A percentile compares a stretch with the other conserved stretches of the same genome.
Conservation (phyloP, 2,329 filamentous ascomycete genomes). For the Fusarium camptoceras region DNA sequence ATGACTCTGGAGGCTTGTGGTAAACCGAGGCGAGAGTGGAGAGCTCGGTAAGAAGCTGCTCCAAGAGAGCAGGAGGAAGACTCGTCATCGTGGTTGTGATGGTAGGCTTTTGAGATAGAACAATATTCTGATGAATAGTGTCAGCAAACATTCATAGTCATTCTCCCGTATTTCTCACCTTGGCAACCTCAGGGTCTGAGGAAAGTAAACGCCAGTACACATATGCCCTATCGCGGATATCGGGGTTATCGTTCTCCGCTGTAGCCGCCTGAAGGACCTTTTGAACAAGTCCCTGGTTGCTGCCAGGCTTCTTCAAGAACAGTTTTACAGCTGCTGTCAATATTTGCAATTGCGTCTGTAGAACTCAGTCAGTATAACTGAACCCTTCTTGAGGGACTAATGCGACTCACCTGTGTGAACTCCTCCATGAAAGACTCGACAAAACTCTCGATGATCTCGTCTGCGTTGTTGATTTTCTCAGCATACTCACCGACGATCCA, state of each 20-base stretch:
- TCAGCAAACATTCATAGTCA: constrained; percentile 3
- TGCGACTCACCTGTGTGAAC: constrained; percentile 81
- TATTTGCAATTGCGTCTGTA: constrained; percentile 94
- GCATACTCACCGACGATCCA: constrained; percentile 99
- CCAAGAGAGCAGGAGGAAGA: constrained; percentile 83
- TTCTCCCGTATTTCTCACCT: constrained; percentile 62
- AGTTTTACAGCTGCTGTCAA: constrained; percentile 97
- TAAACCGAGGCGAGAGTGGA: constrained; percentile 97
- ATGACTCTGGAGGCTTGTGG: constrained; percentile 98
- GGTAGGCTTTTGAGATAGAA: constrained; percentile 92
- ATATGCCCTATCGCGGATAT: constrained; percentile 96
- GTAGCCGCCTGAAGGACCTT: constrained; percentile 95
- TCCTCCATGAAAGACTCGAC: constrained; percentile 96
- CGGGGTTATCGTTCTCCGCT: constrained; percentile 95
- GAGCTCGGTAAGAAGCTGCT: constrained; percentile 89
- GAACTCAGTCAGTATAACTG: neutral
- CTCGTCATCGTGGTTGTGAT: constrained; percentile 95
- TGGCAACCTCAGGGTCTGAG: constrained; percentile 89
- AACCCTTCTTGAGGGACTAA: neutral
- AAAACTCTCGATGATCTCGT: constrained; percentile 90
- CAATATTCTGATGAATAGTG: constrained; percentile 69
- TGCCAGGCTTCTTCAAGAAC: constrained; percentile 95
- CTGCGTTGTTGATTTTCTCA: constrained; percentile 99
- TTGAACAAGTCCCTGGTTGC: constrained; percentile 89
- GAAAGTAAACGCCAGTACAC: constrained; percentile 98